These are phyloP conservation scores for Trifolium fragiferum DNA, from an alignment of 306 rosid species.

Conservation along the genomic window DNA sequence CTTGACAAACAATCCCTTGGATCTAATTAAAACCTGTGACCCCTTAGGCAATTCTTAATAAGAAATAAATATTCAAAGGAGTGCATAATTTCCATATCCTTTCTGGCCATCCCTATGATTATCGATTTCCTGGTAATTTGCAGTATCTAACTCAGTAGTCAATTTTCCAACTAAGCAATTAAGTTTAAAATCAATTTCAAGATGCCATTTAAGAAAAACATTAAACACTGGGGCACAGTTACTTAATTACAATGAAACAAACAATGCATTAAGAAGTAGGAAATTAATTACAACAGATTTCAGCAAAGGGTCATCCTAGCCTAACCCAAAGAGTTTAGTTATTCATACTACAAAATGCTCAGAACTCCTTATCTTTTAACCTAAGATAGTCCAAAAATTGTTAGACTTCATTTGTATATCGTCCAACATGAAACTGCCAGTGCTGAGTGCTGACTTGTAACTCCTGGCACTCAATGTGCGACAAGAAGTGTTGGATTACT, in stretches of 20 bases:
- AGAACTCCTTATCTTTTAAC: not conserved
- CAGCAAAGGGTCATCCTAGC: not conserved
- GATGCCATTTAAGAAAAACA: not conserved
- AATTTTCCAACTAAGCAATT: not conserved
- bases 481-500: not conserved
- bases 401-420: not conserved
- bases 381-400: not conserved
- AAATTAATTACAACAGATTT: not conserved
- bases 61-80: not conserved
- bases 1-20: not conserved
- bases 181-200: not conserved
- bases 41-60: not conserved
- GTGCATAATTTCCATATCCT: conserved; percentile 1
- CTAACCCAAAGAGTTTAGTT: not conserved
- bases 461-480: not conserved
- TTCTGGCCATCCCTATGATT: not conserved
- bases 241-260: not conserved
- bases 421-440: not conserved
- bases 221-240: not conserved
- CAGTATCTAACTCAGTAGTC: not conserved
- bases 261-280: not conserved
- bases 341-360: not conserved
- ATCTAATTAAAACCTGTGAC: not conserved
- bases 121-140: not conserved
- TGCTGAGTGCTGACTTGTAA: not conserved